These are phyloP conservation scores for Acephala macrosclerotiorum DNA, from an alignment of 2,329 filamentous ascomycete species.

Conservation along the genomic window DNA sequence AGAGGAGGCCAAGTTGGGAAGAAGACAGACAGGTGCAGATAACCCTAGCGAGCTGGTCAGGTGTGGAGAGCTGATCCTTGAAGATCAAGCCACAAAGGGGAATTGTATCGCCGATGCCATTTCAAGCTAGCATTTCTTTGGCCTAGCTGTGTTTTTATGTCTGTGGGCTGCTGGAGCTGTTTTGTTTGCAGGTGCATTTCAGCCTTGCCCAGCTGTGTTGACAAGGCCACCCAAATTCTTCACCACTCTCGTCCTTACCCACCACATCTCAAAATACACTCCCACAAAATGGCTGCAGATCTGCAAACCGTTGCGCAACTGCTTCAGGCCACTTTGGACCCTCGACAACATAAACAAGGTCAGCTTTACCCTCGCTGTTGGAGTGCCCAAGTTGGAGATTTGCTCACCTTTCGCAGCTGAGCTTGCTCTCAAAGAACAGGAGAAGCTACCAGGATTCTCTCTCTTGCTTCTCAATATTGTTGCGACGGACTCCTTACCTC, in stretches of 20 bases:
- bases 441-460: conserved; percentile 87
- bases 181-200: too few species aligned
- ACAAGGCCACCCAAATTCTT: background rate
- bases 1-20: background rate
- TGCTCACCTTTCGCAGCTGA: conserved; percentile 68
- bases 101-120: too few species aligned
- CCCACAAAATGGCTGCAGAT: conserved; percentile 63
- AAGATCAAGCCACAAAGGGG: background rate
- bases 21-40: conserved; percentile 1
- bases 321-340: conserved; percentile 90
- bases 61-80: conserved; percentile 1
- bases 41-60: background rate
- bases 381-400: conserved; percentile 35
- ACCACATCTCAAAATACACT: conserved; percentile 16
- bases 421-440: conserved; percentile 77
- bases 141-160: too few species aligned
- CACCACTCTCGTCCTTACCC: conserved; percentile 8
- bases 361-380: conserved; percentile 41
- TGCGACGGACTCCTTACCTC: conserved; percentile 73
- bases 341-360: conserved; percentile 90
- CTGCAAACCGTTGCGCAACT: conserved; percentile 76
- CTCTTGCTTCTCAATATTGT: conserved; percentile 90
- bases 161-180: background rate
- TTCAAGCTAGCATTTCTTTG: too few species aligned
- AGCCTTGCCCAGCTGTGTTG: too few species aligned